These are phyloP conservation scores for Alliaria petiolata DNA, from an alignment of 345 rosid genomes.

Conservation along the genomic window DNA sequence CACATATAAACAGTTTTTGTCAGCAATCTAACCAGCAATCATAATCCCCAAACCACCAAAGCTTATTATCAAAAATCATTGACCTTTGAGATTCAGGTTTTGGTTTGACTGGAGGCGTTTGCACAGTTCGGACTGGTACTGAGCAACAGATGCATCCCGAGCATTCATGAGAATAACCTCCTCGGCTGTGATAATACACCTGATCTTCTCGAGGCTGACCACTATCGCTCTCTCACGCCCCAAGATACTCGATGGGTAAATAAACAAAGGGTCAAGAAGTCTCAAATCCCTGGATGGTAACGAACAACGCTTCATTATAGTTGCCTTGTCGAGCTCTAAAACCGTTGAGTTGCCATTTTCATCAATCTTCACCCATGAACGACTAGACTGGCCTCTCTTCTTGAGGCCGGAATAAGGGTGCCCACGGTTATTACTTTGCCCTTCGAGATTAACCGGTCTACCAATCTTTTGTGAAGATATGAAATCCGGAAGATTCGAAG, in stretches of 20 bases:
- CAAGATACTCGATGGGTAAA: constrained; percentile 82
- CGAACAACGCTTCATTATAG: constrained; percentile 91
- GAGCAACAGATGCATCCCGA: constrained; percentile 66
- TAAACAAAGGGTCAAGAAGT: constrained; percentile 93
- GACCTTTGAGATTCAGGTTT: constrained; percentile 53
- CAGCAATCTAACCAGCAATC: constrained; percentile 16
- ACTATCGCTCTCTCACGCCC: constrained; percentile 96
- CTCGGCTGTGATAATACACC: constrained; percentile 92
- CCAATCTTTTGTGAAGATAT: constrained; percentile 32
- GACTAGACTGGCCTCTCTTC: constrained; percentile 87
- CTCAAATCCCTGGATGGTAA: constrained; percentile 90
- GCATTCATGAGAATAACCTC: constrained; percentile 94
- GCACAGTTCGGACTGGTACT: constrained; percentile 74
- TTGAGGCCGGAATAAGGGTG: constrained; percentile 47
- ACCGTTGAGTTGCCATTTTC: constrained; percentile 58
- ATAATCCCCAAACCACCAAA: background rate
- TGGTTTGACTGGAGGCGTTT: constrained; percentile 69
- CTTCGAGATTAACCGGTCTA: constrained; percentile 40
- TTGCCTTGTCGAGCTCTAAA: constrained; percentile 77
- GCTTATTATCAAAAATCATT: background rate
- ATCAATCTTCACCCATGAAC: constrained; percentile 92
- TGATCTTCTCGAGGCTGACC: constrained; percentile 85
- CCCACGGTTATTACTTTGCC: constrained; percentile 39
- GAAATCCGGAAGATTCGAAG: constrained; percentile 35
- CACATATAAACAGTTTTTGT: constrained; percentile 18